Evolutionary conservation across 164 flowering plant species (phyloP).

Genomic region (Kingdonia uniflora): DNA sequence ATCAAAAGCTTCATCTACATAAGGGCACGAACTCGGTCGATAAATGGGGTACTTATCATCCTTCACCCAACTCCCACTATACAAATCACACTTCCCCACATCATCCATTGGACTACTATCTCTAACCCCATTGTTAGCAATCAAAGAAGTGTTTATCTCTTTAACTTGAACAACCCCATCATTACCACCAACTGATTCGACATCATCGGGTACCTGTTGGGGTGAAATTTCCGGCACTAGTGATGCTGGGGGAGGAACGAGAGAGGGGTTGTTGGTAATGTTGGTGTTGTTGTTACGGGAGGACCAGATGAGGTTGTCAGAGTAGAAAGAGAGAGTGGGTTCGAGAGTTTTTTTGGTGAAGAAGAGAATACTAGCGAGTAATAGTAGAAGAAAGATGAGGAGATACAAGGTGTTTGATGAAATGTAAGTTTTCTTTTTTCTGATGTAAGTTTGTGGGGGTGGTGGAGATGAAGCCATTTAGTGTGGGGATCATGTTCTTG

Average conservation of each 20-base stretch:
- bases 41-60: slow-evolving; percentile 66
- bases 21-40: slow-evolving; percentile 65
- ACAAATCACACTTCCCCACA: slow-evolving; percentile 41
- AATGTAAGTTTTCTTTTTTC: slow-evolving; percentile 3
- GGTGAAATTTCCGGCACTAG: background rate
- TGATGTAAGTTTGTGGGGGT: slow-evolving; percentile 2
- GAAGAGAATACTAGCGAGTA: slow-evolving; percentile 27
- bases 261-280: slow-evolving; percentile 2
- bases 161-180: no score
- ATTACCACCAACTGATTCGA: no score
- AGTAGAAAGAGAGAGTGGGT: slow-evolving; percentile 27
- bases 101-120: background rate
- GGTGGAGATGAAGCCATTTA: slow-evolving; percentile 7
- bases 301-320: slow-evolving; percentile 12
- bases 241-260: background rate
- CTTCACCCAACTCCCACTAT: slow-evolving; percentile 63
- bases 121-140: background rate
- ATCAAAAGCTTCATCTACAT: slow-evolving; percentile 71
- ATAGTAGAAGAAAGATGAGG: slow-evolving; percentile 22
- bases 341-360: slow-evolving; percentile 39
- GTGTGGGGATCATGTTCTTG: no score
- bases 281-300: background rate
- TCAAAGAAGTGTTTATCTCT: background rate
- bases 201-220: no score
- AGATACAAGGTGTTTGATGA: slow-evolving; percentile 1